These are phyloP conservation scores for Carex scoparia DNA, from an alignment of 176 grass and related monocot species.

Conservation along the genomic window DNA sequence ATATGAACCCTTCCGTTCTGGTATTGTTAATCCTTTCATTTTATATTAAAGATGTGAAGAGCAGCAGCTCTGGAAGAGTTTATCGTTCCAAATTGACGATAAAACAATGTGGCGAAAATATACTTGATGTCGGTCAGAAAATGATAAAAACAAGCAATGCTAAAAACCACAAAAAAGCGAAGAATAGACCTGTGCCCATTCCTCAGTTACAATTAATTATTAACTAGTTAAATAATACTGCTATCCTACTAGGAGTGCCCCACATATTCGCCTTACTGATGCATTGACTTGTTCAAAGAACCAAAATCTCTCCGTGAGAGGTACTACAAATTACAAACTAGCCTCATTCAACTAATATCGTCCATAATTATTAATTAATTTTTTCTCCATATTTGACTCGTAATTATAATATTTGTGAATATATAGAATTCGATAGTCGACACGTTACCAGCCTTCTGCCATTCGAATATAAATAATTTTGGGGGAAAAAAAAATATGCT, in stretches of 20 bases:
- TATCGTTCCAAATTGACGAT: background rate
- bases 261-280: background rate
- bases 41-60: background rate
- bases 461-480: no score
- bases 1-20: background rate
- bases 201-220: background rate
- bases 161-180: background rate
- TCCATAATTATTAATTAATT: no score
- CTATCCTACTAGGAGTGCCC: background rate
- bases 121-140: background rate
- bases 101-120: background rate
- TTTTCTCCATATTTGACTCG: no score
- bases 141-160: slow-evolving; percentile 7
- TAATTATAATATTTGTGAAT: no score
- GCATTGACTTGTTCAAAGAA: background rate
- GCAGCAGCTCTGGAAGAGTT: background rate
- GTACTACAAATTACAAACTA: background rate
- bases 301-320: background rate
- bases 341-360: background rate
- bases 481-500: no score
- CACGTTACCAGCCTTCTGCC: no score
- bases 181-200: background rate
- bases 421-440: no score
- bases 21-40: background rate
- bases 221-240: background rate